Conservation (phyloP, 2,329 filamentous ascomycete species). For the Fusarium tjaetaba region DNA sequence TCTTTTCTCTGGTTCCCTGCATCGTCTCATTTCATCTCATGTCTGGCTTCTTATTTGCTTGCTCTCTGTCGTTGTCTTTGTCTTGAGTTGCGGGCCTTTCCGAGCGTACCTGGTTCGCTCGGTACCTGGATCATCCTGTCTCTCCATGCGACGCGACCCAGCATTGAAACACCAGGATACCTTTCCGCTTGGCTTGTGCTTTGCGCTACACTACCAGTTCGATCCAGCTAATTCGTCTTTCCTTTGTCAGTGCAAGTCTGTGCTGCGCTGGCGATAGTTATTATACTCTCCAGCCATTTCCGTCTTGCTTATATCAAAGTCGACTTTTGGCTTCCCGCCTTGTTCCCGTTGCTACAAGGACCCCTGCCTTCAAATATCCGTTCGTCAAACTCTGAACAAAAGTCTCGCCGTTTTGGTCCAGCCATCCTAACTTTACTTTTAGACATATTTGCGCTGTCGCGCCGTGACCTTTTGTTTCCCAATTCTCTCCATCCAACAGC, state of each 20-base stretch:
- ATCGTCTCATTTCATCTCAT: constrained; percentile 6
- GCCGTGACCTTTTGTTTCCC: not conserved
- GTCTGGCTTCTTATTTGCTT: not conserved
- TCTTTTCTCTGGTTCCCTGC: not conserved
- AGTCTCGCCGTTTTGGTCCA: constrained; percentile 2
- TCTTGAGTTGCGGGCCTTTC: constrained; percentile 23
- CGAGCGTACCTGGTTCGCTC: constrained; percentile 28
- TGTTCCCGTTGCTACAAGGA: constrained; percentile 30
- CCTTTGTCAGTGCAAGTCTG: constrained; percentile 38
- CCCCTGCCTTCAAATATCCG: constrained; percentile 21
- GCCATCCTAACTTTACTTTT: constrained; percentile 29
- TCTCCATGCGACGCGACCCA: constrained; percentile 30
- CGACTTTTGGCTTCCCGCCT: constrained; percentile 28
- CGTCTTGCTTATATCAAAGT: constrained; percentile 5
- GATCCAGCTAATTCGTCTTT: not conserved
- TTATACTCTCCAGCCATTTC: constrained; percentile 19
- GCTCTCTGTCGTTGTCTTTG: not conserved
- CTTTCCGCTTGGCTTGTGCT: constrained; percentile 27
- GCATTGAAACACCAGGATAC: constrained; percentile 43
- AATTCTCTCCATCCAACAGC: constrained; percentile 6
- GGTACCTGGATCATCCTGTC: constrained; percentile 35
- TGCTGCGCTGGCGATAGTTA: constrained; percentile 25
- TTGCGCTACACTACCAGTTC: constrained; percentile 26
- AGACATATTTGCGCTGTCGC: constrained; percentile 17
- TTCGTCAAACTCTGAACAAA: constrained; percentile 15